These are phyloP conservation scores for Lunasporangiospora selenospora DNA, from an alignment of 192 early-diverging fungal species.

Conservation along the genomic window DNA sequence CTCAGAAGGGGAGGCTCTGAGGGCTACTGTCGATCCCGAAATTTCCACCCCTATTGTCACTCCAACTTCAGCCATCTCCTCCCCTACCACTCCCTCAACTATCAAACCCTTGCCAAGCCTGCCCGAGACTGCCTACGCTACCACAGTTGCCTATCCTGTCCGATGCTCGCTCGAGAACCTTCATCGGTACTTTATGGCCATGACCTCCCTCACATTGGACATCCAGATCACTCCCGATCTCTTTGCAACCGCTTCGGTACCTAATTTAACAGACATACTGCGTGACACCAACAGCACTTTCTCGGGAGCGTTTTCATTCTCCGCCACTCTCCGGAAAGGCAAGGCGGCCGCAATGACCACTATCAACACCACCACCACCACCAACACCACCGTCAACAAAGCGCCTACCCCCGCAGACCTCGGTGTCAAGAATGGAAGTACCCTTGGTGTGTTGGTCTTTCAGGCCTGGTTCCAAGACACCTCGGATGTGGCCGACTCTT, in stretches of 20 bases:
- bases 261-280: conserved; percentile 29
- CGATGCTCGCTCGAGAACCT: conserved; percentile 36
- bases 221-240: conserved; percentile 34
- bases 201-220: conserved; percentile 25
- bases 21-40: too few species aligned
- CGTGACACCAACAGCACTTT: conserved; percentile 36
- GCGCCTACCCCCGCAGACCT: conserved; percentile 14
- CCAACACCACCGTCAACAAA: too few species aligned
- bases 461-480: conserved; percentile 42
- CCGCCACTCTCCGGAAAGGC: conserved; percentile 11
- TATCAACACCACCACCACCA: too few species aligned
- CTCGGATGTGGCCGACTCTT: conserved; percentile 28
- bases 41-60: too few species aligned
- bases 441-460: conserved; percentile 37
- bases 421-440: background rate
- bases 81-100: background rate
- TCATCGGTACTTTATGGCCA: conserved; percentile 26
- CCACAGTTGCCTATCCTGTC: conserved; percentile 38
- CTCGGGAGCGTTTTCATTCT: conserved; percentile 35
- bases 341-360: too few species aligned
- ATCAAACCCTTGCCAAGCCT: conserved; percentile 31
- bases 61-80: too few species aligned
- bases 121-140: conserved; percentile 30
- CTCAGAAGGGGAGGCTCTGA: too few species aligned
- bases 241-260: conserved; percentile 13